Evolutionary conservation across 2,329 filamentous ascomycete genomes (phyloP).

Genomic region (Xylariaceae sp.): DNA sequence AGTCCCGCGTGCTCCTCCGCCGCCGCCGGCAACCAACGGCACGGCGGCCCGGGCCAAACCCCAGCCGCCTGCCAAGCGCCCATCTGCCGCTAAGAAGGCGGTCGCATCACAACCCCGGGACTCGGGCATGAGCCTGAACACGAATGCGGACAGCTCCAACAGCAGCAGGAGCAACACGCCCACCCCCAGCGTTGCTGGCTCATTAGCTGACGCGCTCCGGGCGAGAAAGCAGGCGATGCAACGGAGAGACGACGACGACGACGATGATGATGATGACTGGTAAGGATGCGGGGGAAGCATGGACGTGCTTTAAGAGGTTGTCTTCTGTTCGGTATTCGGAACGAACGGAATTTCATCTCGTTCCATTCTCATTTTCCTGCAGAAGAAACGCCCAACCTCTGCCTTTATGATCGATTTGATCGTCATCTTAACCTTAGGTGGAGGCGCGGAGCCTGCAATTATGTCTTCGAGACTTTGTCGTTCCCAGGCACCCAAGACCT

Average conservation of each 20-base stretch:
- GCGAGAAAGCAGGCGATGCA: constrained; percentile 74
- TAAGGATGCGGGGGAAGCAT: background rate
- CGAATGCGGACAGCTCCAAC: constrained; percentile 50
- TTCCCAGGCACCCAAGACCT: too few species aligned
- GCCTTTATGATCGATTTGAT: too few species aligned
- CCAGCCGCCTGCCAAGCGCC: constrained; percentile 74
- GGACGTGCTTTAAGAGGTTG: too few species aligned
- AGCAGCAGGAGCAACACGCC: constrained; percentile 67
- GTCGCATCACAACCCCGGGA: constrained; percentile 66
- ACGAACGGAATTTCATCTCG: too few species aligned
- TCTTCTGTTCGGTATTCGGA: too few species aligned
- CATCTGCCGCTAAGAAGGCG: constrained; percentile 66
- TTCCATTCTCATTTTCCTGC: too few species aligned
- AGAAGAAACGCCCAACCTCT: too few species aligned
- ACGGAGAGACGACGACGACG: constrained; percentile 61
- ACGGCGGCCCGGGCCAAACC: constrained; percentile 57
- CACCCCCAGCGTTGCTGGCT: constrained; percentile 65
- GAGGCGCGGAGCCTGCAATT: too few species aligned
- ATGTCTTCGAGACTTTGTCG: too few species aligned
- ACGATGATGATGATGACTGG: constrained; percentile 25
- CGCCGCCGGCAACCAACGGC: constrained; percentile 49
- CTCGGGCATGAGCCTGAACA: constrained; percentile 58
- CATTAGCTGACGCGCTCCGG: constrained; percentile 71
- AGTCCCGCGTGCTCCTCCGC: constrained; percentile 59
- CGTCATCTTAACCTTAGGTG: too few species aligned